Percentiles rank a stretch among this genome's conserved stretches.
These are phyloP conservation scores for Suhomyces maxii DNA, from an alignment of 1,139 yeast species.

Conservation along the genomic window DNA sequence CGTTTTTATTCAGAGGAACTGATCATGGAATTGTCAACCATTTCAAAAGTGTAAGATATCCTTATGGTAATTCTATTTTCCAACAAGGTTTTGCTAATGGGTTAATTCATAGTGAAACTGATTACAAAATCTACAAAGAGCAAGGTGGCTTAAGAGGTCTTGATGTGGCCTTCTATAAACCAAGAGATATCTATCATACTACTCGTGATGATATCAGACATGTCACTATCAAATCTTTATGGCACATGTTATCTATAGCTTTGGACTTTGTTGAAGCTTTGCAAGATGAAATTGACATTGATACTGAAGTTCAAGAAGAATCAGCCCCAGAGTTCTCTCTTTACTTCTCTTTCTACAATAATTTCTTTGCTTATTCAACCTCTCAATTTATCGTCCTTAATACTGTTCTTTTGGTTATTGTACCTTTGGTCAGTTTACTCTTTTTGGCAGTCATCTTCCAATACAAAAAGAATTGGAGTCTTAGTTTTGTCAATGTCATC, in stretches of 20 bases:
- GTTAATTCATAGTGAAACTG: slow-evolving; percentile 80
- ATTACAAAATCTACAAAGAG: slow-evolving; percentile 68
- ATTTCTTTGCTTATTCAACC: slow-evolving; percentile 56
- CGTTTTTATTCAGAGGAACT: slow-evolving; percentile 79
- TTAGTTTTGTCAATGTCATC: slow-evolving; percentile 37
- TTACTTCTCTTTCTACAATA: slow-evolving; percentile 62
- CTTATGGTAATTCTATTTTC: slow-evolving; percentile 75
- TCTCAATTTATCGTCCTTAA: slow-evolving; percentile 48
- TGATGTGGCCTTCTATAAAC: slow-evolving; percentile 64
- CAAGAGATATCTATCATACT: slow-evolving; percentile 84
- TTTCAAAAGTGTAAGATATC: slow-evolving; percentile 55
- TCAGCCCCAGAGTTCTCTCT: slow-evolving; percentile 46
- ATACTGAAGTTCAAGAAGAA: slow-evolving; percentile 21
- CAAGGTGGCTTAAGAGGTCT: slow-evolving; percentile 73
- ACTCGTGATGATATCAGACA: slow-evolving; percentile 66
- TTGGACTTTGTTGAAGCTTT: slow-evolving; percentile 53
- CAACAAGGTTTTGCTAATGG: slow-evolving; percentile 81
- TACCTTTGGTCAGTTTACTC: slow-evolving; percentile 55
- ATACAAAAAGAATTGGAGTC: slow-evolving; percentile 51
- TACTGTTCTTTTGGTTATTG: slow-evolving; percentile 46
- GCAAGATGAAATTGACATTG: slow-evolving; percentile 43
- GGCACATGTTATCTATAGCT: slow-evolving; percentile 79
- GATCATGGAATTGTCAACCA: slow-evolving; percentile 63
- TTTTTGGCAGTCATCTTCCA: slow-evolving; percentile 48
- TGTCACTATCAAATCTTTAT: slow-evolving; percentile 63